Base-by-base conservation (phyloP, 257 asterid genomes). In the Solanum rostratum region DNA sequence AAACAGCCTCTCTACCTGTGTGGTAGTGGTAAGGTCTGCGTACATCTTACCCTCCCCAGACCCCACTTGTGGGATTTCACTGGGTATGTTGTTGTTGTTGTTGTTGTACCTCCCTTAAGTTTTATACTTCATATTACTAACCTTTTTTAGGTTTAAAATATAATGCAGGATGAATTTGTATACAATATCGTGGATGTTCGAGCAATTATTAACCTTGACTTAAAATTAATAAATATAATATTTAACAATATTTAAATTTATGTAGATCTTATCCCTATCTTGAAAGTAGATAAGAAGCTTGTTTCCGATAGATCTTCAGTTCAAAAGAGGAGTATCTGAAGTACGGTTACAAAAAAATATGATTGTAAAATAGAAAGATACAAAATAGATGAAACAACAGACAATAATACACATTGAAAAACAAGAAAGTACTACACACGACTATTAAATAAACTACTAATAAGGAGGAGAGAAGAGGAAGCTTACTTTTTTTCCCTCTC, bases 251-350 rank as follows among this genome's bases (percentile, higher is more conserved):
- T 1, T 7, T 20, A 29, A 5, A 57, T 57, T 24, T 57, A n/a
- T 0, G 14, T 20, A 9, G 29, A 20, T 55, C n/a, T 57, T 57
- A 12, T 9, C 15, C n/a, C n/a, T 57, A 57, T 20, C 2, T 57
- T 57, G 0, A 1, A 3, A 8, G 29, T 41, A 10, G 1, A 5
- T 1, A n/a, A 0, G 20, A 6, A 0, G 1, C 0, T 20, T 57
- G 6, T 20, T 57, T 57, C 10, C 0, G 0, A 57, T 57, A 57
- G 1, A 57, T 0, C 14, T 1, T 20, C 10, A 9, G 14, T 2
- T 53, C 8, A 53, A 53, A 53, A 53, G 22, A 53, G 1, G 6
- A 53, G 22, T 53, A 53, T 18, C 7, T 1, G 11, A 18, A 2
- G 3, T 6, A 53, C 10, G 22, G 10, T 7, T 16, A 7, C 3